phyloP scores from a whole-genome alignment of 139 green algal genomes.

The Closterium sp. region DNA sequence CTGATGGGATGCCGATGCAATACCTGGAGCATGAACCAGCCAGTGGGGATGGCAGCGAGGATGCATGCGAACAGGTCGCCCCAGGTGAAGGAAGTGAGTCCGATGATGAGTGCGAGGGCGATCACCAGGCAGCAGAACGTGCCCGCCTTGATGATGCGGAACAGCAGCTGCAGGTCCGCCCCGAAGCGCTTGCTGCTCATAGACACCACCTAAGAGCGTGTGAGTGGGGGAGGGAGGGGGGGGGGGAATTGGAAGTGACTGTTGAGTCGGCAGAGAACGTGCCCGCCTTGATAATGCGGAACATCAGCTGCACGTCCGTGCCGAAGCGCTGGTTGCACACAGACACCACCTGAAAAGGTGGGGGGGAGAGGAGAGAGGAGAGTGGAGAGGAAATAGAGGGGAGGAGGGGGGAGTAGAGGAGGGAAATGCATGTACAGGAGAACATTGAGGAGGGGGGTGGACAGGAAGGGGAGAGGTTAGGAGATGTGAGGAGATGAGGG shows the following conservation, averaged over 20 bases:
- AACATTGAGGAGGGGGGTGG: too few relatives aligned
- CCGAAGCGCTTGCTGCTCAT: not conserved
- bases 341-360: too few relatives aligned
- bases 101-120: not conserved
- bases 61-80: constrained; percentile 8
- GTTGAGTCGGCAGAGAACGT: too few relatives aligned
- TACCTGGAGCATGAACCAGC: constrained; percentile 8
- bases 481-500: constrained; percentile 2
- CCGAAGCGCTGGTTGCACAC: not conserved
- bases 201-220: too few relatives aligned
- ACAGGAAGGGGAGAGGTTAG: too few relatives aligned
- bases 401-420: too few relatives aligned
- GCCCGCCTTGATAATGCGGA: not conserved
- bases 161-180: constrained; percentile 11
- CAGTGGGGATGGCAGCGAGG: not conserved
- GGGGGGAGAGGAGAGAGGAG: too few relatives aligned
- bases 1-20: too few relatives aligned
- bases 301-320: not conserved
- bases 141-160: constrained; percentile 9
- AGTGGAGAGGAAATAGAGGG: too few relatives aligned
- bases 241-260: too few relatives aligned
- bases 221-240: too few relatives aligned
- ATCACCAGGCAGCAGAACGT: not conserved
- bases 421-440: too few relatives aligned
- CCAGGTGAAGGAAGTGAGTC: not conserved